Conservation (phyloP, 1,139 yeast species). For the Blastobotrys arbuscula region DNA sequence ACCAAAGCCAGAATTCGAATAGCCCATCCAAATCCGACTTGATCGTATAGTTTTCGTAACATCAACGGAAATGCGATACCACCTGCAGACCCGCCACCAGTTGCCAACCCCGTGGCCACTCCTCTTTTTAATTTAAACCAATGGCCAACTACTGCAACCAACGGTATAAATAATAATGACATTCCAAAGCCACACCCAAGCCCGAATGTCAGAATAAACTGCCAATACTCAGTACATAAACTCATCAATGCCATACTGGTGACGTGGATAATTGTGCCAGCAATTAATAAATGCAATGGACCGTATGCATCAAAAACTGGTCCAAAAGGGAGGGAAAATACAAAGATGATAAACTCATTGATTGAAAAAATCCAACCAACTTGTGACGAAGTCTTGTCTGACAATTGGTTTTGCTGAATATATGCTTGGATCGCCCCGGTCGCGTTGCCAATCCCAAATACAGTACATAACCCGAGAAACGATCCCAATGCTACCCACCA, state of each 20-base stretch:
- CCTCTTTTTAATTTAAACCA: slow-evolving; percentile 58
- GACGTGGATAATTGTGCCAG: slow-evolving; percentile 43
- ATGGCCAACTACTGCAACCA: slow-evolving; percentile 55
- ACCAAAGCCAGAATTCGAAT: slow-evolving; percentile 50
- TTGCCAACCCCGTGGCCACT: slow-evolving; percentile 54
- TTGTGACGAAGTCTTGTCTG: slow-evolving; percentile 42
- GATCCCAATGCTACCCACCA: slow-evolving; percentile 56
- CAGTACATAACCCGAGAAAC: slow-evolving; percentile 55
- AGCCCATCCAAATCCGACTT: slow-evolving; percentile 55
- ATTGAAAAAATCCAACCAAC: slow-evolving; percentile 67
- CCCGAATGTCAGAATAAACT: slow-evolving; percentile 55
- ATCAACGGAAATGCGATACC: slow-evolving; percentile 58
- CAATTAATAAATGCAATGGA: slow-evolving; percentile 42
- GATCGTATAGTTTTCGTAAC: slow-evolving; percentile 47
- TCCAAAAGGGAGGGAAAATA: slow-evolving; percentile 55
- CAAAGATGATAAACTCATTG: slow-evolving; percentile 49
- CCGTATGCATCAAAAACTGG: slow-evolving; percentile 59
- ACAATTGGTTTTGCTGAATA: slow-evolving; percentile 50
- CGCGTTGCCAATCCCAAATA: slow-evolving; percentile 62
- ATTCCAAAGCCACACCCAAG: slow-evolving; percentile 54
- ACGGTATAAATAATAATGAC: slow-evolving; percentile 52
- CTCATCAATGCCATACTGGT: slow-evolving; percentile 55
- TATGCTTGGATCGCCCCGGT: slow-evolving; percentile 69
- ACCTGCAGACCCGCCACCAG: slow-evolving; percentile 66
- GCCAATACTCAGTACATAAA: slow-evolving; percentile 48